Evolutionary conservation across 495 filamentous ascomycete species (phyloP).

Genomic region (Penicillium pancosmium): DNA sequence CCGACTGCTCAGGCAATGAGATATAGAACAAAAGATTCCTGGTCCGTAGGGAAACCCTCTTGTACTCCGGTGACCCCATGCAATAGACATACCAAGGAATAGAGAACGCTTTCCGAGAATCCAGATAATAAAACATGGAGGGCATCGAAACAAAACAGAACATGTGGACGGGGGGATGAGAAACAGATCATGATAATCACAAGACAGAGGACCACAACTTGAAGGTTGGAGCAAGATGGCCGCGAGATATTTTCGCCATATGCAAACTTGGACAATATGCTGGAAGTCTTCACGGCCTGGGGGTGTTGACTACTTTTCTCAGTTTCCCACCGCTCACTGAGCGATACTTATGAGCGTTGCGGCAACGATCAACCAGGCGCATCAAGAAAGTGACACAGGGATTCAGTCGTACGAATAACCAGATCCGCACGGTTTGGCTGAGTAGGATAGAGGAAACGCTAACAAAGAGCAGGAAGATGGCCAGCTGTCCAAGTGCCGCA

Average conservation of each 20-base stretch:
- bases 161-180: neutral
- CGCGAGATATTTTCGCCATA: neutral
- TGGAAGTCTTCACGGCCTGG: neutral
- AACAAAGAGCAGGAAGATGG: slow-evolving; percentile 21
- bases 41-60: slow-evolving; percentile 16
- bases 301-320: neutral
- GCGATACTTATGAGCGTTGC: slow-evolving; percentile 11
- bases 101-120: slow-evolving; percentile 19
- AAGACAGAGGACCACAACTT: too few species aligned
- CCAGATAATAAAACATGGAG: slow-evolving; percentile 28
- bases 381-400: slow-evolving; percentile 15
- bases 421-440: slow-evolving; percentile 27
- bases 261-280: neutral
- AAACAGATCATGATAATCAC: too few species aligned
- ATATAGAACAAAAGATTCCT: slow-evolving; percentile 16
- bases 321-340: slow-evolving; percentile 15
- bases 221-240: neutral
- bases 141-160: slow-evolving; percentile 16
- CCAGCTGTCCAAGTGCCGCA: slow-evolving; percentile 22
- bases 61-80: slow-evolving; percentile 29
- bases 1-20: neutral
- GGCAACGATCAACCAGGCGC: slow-evolving; percentile 13
- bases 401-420: slow-evolving; percentile 24
- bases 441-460: slow-evolving; percentile 22
- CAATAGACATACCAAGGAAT: slow-evolving; percentile 16